Evolutionary conservation across 2,329 filamentous ascomycete genomes (phyloP).

Genomic region (Arthrobotrys pseudoclavata): DNA sequence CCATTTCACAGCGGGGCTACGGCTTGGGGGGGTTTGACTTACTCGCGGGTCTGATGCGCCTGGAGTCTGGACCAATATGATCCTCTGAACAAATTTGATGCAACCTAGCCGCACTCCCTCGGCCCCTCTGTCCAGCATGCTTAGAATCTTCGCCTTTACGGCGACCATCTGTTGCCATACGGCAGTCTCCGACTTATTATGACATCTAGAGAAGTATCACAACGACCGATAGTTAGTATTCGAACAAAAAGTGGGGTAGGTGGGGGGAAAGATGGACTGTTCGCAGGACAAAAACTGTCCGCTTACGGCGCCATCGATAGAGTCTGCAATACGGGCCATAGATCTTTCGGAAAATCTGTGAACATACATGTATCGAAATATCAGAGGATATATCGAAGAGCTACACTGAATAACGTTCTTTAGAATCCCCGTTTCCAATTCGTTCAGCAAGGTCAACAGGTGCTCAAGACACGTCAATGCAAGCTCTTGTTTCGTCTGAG

Average conservation of each 20-base stretch:
- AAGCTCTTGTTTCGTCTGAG: conserved; percentile 82
- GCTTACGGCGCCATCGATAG: conserved; percentile 8
- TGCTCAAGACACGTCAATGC: conserved; percentile 82
- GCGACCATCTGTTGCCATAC: conserved; percentile 89
- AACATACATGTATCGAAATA: conserved; percentile 92
- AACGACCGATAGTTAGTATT: conserved; percentile 36
- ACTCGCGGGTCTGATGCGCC: conserved; percentile 86
- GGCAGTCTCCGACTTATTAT: conserved; percentile 82
- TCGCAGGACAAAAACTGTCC: conserved; percentile 1
- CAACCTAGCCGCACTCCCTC: conserved; percentile 89
- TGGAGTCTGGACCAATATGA: conserved; percentile 92
- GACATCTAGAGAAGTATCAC: conserved; percentile 75
- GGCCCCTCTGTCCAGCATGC: conserved; percentile 84
- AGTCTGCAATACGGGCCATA: conserved; percentile 10
- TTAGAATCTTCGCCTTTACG: conserved; percentile 90
- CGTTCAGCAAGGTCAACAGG: conserved; percentile 77
- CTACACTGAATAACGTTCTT: conserved; percentile 89
- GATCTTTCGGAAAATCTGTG: conserved; percentile 28
- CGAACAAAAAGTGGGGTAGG: conserved; percentile 55
- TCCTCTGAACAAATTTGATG: conserved; percentile 95
- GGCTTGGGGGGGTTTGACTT: conserved; percentile 66
- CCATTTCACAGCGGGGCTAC: conserved; percentile 52
- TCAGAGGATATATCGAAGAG: conserved; percentile 91
- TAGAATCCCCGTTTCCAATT: conserved; percentile 83
- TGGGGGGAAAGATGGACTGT: conserved; percentile 9